phyloP scores from a whole-genome alignment of 148 eudicot species.

The Mesembryanthemum crystallinum region DNA sequence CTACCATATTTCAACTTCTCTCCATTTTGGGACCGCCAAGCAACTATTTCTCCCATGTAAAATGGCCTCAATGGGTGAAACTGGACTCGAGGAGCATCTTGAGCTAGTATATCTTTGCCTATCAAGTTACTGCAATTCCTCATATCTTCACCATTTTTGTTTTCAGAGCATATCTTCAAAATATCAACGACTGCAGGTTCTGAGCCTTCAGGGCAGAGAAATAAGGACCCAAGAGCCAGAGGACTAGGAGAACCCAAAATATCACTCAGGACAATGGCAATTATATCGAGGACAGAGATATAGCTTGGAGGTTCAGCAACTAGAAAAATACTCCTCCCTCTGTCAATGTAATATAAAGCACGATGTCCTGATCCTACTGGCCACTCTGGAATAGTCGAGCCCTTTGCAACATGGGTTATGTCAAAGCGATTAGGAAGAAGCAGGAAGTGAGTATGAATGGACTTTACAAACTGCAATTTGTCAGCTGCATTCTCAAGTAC shows the following conservation, averaged over 20 bases:
- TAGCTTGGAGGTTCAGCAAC: constrained; percentile 89
- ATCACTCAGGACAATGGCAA: constrained; percentile 71
- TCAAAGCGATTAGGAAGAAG: constrained; percentile 69
- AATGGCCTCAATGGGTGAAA: constrained; percentile 96
- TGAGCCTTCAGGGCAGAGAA: constrained; percentile 73
- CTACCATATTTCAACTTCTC: constrained; percentile 93
- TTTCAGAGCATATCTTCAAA: constrained; percentile 61
- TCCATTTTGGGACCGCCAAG: constrained; percentile 91
- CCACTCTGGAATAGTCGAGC: constrained; percentile 70
- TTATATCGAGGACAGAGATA: constrained; percentile 64
- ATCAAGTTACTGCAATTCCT: constrained; percentile 46
- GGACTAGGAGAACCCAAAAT: constrained; percentile 64
- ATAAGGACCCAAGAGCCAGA: constrained; percentile 69
- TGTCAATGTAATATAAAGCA: constrained; percentile 67
- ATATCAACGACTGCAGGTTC: constrained; percentile 64
- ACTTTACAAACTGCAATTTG: constrained; percentile 68
- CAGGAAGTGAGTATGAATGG: constrained; percentile 73
- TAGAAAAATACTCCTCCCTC: constrained; percentile 43
- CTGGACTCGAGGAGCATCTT: constrained; percentile 89
- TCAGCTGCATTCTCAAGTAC: constrained; percentile 58
- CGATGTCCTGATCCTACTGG: constrained; percentile 52
- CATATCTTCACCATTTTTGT: constrained; percentile 35
- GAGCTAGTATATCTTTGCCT: constrained; percentile 74
- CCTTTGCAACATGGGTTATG: constrained; percentile 59
- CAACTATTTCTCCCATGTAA: constrained; percentile 90